A percentile compares a stretch with the other conserved stretches of the same genome.
phyloP scores from a whole-genome alignment of 176 grass and related monocot genomes.

The Olyra latifolia region DNA sequence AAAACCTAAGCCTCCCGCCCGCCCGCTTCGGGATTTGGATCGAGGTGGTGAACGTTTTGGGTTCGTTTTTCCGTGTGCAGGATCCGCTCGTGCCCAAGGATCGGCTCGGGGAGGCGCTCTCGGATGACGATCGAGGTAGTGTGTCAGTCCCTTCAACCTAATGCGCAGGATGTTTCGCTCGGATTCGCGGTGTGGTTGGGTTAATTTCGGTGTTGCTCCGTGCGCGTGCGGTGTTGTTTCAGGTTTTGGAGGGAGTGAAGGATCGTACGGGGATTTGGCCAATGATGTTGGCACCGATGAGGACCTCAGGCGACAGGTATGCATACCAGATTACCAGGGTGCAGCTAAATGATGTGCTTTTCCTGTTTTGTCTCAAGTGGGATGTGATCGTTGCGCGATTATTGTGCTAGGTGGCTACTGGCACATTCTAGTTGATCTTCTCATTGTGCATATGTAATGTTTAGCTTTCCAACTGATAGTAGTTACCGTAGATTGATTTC shows the following conservation, averaged over 20 bases:
- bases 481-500: not conserved
- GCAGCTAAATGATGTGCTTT: not conserved
- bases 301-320: constrained; percentile 51
- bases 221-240: not conserved
- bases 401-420: not conserved
- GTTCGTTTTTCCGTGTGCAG: not conserved
- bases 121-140: constrained; percentile 36
- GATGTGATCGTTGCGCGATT: not conserved
- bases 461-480: not conserved
- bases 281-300: not conserved
- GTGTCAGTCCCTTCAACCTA: not conserved
- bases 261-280: not conserved
- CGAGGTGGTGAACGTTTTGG: not conserved
- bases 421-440: not conserved
- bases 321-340: not conserved
- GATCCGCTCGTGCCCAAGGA: constrained; percentile 28
- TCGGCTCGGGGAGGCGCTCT: constrained; percentile 13
- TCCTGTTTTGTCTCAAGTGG: not conserved
- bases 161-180: not conserved
- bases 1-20: not conserved
- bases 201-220: not conserved
- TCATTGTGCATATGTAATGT: not conserved
- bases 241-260: not conserved
- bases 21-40: not conserved
- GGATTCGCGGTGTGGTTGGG: not conserved